A percentile compares a stretch with the other conserved stretches of the same genome.
These are phyloP conservation scores for Malus hybrid DNA, from an alignment of 331 rosid species.

Conservation along the genomic window DNA sequence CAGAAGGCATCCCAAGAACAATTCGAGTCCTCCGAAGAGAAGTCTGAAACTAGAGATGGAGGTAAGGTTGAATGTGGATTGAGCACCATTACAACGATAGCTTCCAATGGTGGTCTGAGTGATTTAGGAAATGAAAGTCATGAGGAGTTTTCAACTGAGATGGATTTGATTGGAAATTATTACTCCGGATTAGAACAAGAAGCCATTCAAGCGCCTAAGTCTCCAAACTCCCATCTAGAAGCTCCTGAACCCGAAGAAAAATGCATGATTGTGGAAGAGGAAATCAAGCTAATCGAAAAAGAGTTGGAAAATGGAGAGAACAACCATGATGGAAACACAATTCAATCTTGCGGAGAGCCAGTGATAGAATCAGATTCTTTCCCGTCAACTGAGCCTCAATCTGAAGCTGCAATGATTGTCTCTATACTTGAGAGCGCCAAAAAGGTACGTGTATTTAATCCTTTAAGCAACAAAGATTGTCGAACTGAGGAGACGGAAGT, in stretches of 20 bases:
- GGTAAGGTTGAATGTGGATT: conserved; percentile 15
- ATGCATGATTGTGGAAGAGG: conserved; percentile 24
- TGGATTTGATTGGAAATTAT: conserved; percentile 9
- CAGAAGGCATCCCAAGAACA: conserved; percentile 20
- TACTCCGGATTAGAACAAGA: conserved; percentile 22
- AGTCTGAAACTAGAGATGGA: conserved; percentile 11
- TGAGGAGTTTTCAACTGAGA: conserved; percentile 15
- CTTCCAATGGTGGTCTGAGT: conserved; percentile 4
- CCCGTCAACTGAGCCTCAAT: conserved; percentile 6
- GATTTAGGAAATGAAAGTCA: conserved; percentile 3
- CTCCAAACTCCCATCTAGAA: neutral
- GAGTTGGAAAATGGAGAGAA: conserved; percentile 24
- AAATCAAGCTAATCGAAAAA: conserved; percentile 12
- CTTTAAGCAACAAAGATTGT: conserved; percentile 12
- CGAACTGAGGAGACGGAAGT: conserved; percentile 17
- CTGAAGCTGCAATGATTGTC: conserved; percentile 1
- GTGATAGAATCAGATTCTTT: conserved; percentile 13
- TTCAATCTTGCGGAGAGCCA: conserved; percentile 15
- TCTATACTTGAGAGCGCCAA: conserved; percentile 14
- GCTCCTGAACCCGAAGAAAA: conserved; percentile 26
- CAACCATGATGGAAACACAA: conserved; percentile 8
- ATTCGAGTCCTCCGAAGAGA: neutral
- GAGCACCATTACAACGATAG: neutral
- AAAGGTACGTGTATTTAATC: conserved; percentile 5
- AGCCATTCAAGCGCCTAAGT: conserved; percentile 7